These are phyloP conservation scores for Hondaea fermentalgiana DNA, from an alignment of 108 stramenopile species.

Conservation along the genomic window DNA sequence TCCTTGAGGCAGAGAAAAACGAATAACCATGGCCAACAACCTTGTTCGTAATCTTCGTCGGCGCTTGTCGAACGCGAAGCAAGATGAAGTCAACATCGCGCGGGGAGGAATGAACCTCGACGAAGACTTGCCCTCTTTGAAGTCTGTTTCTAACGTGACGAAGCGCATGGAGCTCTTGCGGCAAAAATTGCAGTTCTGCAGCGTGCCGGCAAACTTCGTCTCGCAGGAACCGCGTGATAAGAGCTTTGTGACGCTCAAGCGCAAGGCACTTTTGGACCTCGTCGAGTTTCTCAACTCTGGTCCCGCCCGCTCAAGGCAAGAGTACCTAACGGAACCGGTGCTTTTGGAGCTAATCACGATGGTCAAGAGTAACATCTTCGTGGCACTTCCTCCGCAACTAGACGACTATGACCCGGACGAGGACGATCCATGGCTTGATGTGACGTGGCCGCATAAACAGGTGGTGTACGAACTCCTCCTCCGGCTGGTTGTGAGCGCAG, in stretches of 20 bases:
- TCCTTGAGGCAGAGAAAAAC: no score
- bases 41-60: not conserved
- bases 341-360: constrained; percentile 75
- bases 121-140: not conserved
- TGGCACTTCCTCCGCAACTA: constrained; percentile 87
- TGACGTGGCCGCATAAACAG: constrained; percentile 93
- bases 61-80: not conserved
- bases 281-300: constrained; percentile 92
- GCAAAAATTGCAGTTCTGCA: not conserved
- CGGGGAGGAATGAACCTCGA: not conserved
- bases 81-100: not conserved
- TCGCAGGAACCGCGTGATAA: not conserved
- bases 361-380: constrained; percentile 88
- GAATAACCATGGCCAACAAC: not conserved
- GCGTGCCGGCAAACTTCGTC: not conserved
- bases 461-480: constrained; percentile 98
- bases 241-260: constrained; percentile 62
- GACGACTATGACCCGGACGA: constrained; percentile 98
- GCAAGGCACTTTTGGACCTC: constrained; percentile 89
- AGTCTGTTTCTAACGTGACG: not conserved
- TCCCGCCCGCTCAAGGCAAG: constrained; percentile 73
- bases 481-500: constrained; percentile 85
- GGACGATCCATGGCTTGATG: constrained; percentile 92
- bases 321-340: constrained; percentile 90
- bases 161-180: not conserved